Conservation (phyloP, 169 alveolate genomes). For the Plasmodium fragile region DNA sequence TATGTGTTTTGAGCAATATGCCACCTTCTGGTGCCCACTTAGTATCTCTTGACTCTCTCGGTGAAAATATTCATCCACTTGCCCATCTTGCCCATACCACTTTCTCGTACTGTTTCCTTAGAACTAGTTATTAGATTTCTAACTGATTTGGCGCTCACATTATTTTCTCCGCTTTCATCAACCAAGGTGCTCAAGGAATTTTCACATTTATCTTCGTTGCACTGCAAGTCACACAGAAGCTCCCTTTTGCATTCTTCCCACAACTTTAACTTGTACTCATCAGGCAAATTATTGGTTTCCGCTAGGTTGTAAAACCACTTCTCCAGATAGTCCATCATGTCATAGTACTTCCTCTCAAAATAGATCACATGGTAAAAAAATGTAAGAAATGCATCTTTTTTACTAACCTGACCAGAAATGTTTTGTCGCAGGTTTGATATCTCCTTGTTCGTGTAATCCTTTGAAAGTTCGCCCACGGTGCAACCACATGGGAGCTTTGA, state of each 20-base stretch:
- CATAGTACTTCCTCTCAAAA: neutral
- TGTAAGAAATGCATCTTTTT: neutral
- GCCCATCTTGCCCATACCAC: neutral
- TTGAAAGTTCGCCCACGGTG: neutral
- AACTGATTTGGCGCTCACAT: neutral
- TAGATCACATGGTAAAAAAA: neutral
- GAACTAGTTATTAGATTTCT: neutral
- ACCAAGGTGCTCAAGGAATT: neutral
- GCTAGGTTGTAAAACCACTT: neutral
- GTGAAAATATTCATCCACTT: neutral
- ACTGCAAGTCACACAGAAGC: neutral
- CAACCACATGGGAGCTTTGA: neutral
- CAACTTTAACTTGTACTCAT: neutral
- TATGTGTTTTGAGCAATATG: neutral
- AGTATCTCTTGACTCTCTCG: neutral
- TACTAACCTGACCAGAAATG: neutral
- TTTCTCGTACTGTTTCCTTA: neutral
- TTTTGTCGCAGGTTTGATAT: neutral
- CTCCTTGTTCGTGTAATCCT: neutral
- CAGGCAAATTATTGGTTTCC: neutral
- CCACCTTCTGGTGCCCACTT: neutral
- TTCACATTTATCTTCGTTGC: neutral
- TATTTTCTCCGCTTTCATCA: neutral
- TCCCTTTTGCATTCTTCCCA: neutral
- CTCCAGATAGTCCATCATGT: neutral